Evolutionary conservation across 495 filamentous ascomycete species (phyloP), one percentile per base, ranked within the genome.

Genomic region (Penicillium paxilli): DNA sequence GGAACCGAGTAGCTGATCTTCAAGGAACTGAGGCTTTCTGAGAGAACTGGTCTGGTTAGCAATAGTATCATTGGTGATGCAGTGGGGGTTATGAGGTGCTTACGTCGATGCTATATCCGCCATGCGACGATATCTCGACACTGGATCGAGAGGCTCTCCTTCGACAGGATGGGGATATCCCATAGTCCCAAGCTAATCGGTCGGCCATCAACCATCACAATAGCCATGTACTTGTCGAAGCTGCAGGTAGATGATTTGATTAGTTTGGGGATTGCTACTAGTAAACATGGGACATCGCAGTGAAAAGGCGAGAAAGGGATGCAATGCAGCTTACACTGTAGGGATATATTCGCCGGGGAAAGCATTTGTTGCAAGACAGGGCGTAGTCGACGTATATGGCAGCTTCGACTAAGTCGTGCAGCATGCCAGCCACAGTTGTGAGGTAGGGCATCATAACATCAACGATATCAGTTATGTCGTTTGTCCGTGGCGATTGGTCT

Each of bases 291-390:
- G 0, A 30, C 3, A 20, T 17, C 17, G 16, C n/a, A 14, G 2
- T 2, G 32, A 50, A 49, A 23, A 37, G 14, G 20, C 33, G 35
- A 23, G 22, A 38, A 53, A 53, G 45, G 44, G 44, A 40, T 17
- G n/a, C n/a, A n/a, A 6, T 48, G 44, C 44, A 47, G 86, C 90
- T 80, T 77, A 98, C 93, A 98, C 95, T 54, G 94, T 98, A 60
- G 94, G 94, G 67, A 98, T 97, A 68, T 98, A 98, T 79, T 98
- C 94, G 59, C 94, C 94, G 14, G 94, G 94, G 72, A 98, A 98
- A 35, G 94, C 94, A 80, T 98, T 98, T 45, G 94, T 98, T 33
- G 94, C n/a, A n/a, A n/a, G n/a, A n/a, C n/a, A n/a, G n/a, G n/a
- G n/a, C n/a, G n/a, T n/a, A n/a, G n/a, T n/a, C n/a, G n/a, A n/a